Conservation (phyloP, 2,329 filamentous ascomycete genomes). For the Aspergillus ustus region DNA sequence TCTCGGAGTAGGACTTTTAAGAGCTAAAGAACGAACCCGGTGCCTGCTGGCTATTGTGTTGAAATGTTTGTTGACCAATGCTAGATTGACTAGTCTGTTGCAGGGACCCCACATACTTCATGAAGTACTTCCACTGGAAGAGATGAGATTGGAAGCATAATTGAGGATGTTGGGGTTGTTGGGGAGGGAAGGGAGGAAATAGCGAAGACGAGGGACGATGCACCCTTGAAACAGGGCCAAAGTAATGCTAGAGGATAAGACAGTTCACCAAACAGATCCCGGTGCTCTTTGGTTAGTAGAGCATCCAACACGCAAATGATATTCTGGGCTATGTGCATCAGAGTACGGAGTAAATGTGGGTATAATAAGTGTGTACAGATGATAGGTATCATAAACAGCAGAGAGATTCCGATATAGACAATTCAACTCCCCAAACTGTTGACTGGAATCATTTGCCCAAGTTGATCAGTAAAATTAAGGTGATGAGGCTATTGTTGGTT, state of each 20-base stretch:
- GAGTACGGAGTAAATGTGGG: not conserved
- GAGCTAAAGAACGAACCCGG: no score
- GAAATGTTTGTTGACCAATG: not conserved
- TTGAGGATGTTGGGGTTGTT: not conserved
- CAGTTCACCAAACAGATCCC: not conserved
- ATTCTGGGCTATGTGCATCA: not conserved
- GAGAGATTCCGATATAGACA: not conserved
- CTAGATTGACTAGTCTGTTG: not conserved
- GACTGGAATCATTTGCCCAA: not conserved
- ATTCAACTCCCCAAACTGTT: not conserved
- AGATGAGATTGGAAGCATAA: not conserved
- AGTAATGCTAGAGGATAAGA: no score
- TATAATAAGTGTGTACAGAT: conserved; percentile 4
- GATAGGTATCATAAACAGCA: not conserved
- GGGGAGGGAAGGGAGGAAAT: not conserved
- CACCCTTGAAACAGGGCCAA: not conserved
- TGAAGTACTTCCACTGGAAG: not conserved
- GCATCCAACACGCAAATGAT: not conserved
- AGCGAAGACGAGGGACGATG: not conserved
- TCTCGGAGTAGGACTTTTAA: no score
- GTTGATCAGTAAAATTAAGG: conserved; percentile 5
- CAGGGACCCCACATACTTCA: no score
- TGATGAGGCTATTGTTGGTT: conserved; percentile 20
- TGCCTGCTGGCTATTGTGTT: no score
- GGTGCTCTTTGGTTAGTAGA: not conserved